Conservation (phyloP, 306 rosid species). For the Cicer cuneatum region DNA sequence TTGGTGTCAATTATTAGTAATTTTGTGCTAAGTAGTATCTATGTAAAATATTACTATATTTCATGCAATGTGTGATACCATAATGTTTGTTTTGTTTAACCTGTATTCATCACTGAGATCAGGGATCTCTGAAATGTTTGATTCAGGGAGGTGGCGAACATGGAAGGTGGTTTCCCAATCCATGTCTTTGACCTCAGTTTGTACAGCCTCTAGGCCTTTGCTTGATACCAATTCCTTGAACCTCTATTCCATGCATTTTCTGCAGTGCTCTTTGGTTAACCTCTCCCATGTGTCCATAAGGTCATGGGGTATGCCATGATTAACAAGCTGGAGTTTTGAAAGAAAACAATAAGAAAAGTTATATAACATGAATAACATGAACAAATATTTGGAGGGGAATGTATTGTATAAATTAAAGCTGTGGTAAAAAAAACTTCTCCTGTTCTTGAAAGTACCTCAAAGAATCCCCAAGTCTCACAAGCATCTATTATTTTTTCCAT, state of each 20-base stretch:
- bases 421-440: too few relatives aligned
- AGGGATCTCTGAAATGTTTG: conserved; percentile 72
- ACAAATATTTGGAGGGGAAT: background rate
- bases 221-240: conserved; percentile 64
- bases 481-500: conserved; percentile 78
- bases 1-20: too few relatives aligned
- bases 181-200: conserved; percentile 72
- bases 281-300: conserved; percentile 78
- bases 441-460: too few relatives aligned
- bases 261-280: conserved; percentile 79
- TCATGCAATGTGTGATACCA: conserved; percentile 25
- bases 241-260: conserved; percentile 73
- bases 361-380: background rate
- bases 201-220: conserved; percentile 65
- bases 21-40: background rate
- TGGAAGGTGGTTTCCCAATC: conserved; percentile 92
- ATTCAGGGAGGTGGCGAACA: conserved; percentile 74
- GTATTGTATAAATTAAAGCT: too few relatives aligned
- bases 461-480: conserved; percentile 83
- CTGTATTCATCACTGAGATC: conserved; percentile 77
- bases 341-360: conserved; percentile 4
- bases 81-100: conserved; percentile 41
- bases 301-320: conserved; percentile 72
- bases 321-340: conserved; percentile 57
- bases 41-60: conserved; percentile 3